Conservation (phyloP, 352 stramenopile genomes). For the Phytopythium boreale region DNA sequence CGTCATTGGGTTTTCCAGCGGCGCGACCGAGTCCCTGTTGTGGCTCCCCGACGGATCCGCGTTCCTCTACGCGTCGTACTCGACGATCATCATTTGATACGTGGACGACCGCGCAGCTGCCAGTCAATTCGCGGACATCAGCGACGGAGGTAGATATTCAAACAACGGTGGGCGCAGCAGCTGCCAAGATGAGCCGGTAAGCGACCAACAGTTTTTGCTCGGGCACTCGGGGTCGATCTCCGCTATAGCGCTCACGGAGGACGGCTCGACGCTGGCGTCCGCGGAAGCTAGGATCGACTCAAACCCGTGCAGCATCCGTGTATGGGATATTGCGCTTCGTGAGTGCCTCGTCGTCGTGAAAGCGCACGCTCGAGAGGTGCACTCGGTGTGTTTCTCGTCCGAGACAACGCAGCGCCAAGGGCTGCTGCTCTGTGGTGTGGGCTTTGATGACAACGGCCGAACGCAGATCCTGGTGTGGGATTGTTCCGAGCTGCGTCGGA, state of each 20-base stretch:
- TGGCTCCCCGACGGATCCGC: constrained; percentile 43
- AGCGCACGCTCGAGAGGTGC: constrained; percentile 39
- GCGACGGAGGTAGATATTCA: background rate
- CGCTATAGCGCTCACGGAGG: constrained; percentile 37
- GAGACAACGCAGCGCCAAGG: constrained; percentile 14
- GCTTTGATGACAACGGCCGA: constrained; percentile 54
- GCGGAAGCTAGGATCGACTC: constrained; percentile 31
- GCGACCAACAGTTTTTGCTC: constrained; percentile 34
- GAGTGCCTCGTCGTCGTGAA: constrained; percentile 53
- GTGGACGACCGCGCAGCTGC: constrained; percentile 10
- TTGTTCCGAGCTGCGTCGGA: constrained; percentile 26
- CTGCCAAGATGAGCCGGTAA: background rate
- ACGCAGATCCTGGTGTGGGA: constrained; percentile 82
- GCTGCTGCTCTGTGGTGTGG: constrained; percentile 53
- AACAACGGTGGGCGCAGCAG: background rate
- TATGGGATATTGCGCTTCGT: constrained; percentile 48
- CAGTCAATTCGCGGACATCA: background rate
- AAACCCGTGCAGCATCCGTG: constrained; percentile 28
- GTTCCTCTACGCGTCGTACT: constrained; percentile 62
- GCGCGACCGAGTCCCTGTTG: constrained; percentile 35
- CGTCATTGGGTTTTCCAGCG: constrained; percentile 62
- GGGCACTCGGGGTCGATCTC: constrained; percentile 32
- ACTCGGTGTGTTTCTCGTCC: constrained; percentile 47
- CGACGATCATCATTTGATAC: constrained; percentile 59
- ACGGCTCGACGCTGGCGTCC: constrained; percentile 43